These are phyloP conservation scores for Curvularia spicifera DNA, from an alignment of 2,329 filamentous ascomycete species.

Conservation along the genomic window DNA sequence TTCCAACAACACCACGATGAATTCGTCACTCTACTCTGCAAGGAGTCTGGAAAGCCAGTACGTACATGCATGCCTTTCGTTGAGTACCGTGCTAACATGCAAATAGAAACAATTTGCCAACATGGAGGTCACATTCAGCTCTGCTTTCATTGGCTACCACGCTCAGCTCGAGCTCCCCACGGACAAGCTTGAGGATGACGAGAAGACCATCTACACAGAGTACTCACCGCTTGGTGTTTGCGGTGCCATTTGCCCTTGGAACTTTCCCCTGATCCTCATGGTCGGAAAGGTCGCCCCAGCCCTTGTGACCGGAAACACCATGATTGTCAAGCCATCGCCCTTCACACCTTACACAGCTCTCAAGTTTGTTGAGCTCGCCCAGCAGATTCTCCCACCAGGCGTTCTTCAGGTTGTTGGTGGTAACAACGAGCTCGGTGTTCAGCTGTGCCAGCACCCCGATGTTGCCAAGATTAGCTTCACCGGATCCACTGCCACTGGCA, in stretches of 20 bases:
- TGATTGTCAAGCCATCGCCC: slow-evolving; percentile 64
- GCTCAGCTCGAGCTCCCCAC: slow-evolving; percentile 42
- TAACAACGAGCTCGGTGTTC: slow-evolving; percentile 65
- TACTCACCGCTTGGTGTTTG: slow-evolving; percentile 58
- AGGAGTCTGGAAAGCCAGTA: slow-evolving; percentile 49
- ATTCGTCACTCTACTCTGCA: slow-evolving; percentile 42
- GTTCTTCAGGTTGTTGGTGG: slow-evolving; percentile 68
- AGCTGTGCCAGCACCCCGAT: slow-evolving; percentile 64
- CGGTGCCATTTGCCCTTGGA: slow-evolving; percentile 52
- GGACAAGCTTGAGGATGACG: slow-evolving; percentile 53
- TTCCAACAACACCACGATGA: slow-evolving; percentile 39
- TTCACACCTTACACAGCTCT: slow-evolving; percentile 65
- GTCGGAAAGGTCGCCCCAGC: slow-evolving; percentile 64
- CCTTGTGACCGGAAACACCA: slow-evolving; percentile 62
- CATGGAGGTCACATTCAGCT: slow-evolving; percentile 48
- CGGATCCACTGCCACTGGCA: slow-evolving; percentile 65
- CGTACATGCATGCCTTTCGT: slow-evolving; percentile 4
- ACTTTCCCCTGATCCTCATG: slow-evolving; percentile 61
- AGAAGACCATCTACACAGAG: slow-evolving; percentile 55
- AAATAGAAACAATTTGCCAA: slow-evolving; percentile 50
- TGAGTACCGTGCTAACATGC: slow-evolving; percentile 12
- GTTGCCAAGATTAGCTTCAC: slow-evolving; percentile 70
- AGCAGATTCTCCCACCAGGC: slow-evolving; percentile 65
- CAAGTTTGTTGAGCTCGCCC: slow-evolving; percentile 66
- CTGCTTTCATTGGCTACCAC: slow-evolving; percentile 50